phyloP scores from a whole-genome alignment of 163 green algal genomes.

The Chlamydomonas reinhardtii region DNA sequence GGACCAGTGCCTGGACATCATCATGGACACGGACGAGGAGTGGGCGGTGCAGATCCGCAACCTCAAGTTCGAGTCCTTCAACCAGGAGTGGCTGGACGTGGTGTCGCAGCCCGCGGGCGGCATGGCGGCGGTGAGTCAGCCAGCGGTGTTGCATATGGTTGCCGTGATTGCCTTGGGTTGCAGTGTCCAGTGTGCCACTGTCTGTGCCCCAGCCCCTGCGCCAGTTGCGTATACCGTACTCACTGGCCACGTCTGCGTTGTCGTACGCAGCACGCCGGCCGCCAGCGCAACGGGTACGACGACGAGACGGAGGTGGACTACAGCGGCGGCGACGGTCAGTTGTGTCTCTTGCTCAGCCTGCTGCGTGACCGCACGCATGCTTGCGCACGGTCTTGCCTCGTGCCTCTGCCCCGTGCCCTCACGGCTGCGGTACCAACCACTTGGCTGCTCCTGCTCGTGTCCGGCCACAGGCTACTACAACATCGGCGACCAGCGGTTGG shows the following conservation, averaged over 20 bases:
- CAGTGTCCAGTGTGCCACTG: no score
- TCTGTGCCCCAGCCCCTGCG: no score
- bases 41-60: constrained; percentile 76
- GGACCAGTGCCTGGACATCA: constrained; percentile 79
- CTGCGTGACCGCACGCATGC: no score
- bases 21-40: constrained; percentile 80
- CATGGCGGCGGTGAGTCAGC: constrained; percentile 24
- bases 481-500: constrained; percentile 57
- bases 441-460: no score
- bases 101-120: constrained; percentile 56
- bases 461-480: constrained; percentile 49
- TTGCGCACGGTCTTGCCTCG: no score
- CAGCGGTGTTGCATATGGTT: background rate
- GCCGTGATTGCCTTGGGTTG: no score
- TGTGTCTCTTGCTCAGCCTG: no score
- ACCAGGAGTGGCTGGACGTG: constrained; percentile 80
- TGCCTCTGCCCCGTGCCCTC: no score
- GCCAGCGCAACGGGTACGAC: constrained; percentile 36
- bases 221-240: no score
- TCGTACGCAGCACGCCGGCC: background rate
- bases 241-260: no score
- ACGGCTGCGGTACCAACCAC: no score
- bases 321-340: constrained; percentile 37
- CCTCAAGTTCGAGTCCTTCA: constrained; percentile 87
- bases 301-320: constrained; percentile 60